phyloP scores from a whole-genome alignment of 2,329 filamentous ascomycete species.

The Emergomyces orientalis region DNA sequence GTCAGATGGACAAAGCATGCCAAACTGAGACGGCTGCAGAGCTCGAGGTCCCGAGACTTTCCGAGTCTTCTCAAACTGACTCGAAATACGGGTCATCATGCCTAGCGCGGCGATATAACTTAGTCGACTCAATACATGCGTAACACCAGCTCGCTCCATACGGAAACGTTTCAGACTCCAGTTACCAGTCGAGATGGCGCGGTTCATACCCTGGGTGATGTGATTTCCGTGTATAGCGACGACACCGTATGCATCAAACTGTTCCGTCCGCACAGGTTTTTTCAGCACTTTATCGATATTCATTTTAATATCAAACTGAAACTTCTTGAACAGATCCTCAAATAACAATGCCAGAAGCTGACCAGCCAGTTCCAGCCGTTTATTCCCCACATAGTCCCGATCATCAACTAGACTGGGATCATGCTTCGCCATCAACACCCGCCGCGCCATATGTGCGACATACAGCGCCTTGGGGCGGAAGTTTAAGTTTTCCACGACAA shows the following conservation, averaged over 20 bases:
- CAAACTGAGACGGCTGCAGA: constrained; percentile 92
- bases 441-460: constrained; percentile 92
- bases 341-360: constrained; percentile 90
- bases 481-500: constrained; percentile 81
- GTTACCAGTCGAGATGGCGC: constrained; percentile 93
- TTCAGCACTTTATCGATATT: constrained; percentile 93
- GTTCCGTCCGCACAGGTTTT: constrained; percentile 79
- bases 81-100: constrained; percentile 99
- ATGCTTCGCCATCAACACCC: constrained; percentile 87
- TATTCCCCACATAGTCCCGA: constrained; percentile 96
- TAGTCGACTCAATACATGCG: constrained; percentile 86
- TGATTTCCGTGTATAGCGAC: constrained; percentile 75
- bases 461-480: constrained; percentile 97
- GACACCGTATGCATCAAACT: constrained; percentile 78
- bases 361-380: constrained; percentile 86
- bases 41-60: constrained; percentile 95
- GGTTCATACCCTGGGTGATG: constrained; percentile 88
- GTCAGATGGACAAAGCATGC: constrained; percentile 94
- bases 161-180: constrained; percentile 98
- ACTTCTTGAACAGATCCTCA: constrained; percentile 96
- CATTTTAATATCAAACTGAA: constrained; percentile 78
- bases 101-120: constrained; percentile 95
- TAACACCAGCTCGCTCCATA: constrained; percentile 96
- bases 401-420: constrained; percentile 88
- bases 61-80: constrained; percentile 96